Percentiles rank a stretch among this genome's conserved stretches.
phyloP scores from a whole-genome alignment of 2,329 filamentous ascomycete species.

The Neofusicoccum umdonicola region DNA sequence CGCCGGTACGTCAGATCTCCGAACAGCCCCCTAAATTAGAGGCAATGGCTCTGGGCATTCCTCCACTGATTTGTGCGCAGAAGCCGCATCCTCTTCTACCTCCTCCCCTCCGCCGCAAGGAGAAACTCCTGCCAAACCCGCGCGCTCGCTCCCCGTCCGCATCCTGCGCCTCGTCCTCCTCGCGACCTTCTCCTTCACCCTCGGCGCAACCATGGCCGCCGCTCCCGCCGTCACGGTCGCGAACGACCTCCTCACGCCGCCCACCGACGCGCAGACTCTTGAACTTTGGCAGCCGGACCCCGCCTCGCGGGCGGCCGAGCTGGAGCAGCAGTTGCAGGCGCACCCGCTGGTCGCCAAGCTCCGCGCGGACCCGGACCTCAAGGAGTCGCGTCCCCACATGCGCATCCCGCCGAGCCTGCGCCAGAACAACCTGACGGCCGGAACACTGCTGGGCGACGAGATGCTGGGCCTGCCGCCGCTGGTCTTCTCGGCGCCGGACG shows the following conservation, averaged over 20 bases:
- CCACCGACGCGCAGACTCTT: conserved; percentile 72
- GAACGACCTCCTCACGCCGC: conserved; percentile 52
- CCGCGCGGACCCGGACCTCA: conserved; percentile 42
- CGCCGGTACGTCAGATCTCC: not conserved
- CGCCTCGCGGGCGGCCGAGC: conserved; percentile 46
- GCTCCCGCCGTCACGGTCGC: conserved; percentile 52
- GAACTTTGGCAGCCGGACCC: conserved; percentile 60
- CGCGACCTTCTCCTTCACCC: conserved; percentile 46
- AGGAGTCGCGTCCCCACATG: conserved; percentile 75
- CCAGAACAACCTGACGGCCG: conserved; percentile 75
- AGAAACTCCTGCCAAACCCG: not conserved
- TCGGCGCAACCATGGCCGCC: conserved; percentile 60
- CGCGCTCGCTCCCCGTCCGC: conserved; percentile 29
- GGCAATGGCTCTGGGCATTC: not conserved
- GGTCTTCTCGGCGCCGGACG: conserved; percentile 63
- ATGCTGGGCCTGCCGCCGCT: conserved; percentile 79
- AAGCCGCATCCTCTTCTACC: not conserved
- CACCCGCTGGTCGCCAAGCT: conserved; percentile 73
- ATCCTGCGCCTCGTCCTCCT: conserved; percentile 48
- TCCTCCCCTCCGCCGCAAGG: not conserved
- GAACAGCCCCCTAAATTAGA: too few relatives aligned
- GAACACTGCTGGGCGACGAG: conserved; percentile 71
- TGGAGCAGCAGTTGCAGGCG: conserved; percentile 71
- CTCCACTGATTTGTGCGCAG: not conserved
- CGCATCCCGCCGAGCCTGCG: conserved; percentile 74